Conservation (phyloP, 441 rosid species). For the Populus hybrid region DNA sequence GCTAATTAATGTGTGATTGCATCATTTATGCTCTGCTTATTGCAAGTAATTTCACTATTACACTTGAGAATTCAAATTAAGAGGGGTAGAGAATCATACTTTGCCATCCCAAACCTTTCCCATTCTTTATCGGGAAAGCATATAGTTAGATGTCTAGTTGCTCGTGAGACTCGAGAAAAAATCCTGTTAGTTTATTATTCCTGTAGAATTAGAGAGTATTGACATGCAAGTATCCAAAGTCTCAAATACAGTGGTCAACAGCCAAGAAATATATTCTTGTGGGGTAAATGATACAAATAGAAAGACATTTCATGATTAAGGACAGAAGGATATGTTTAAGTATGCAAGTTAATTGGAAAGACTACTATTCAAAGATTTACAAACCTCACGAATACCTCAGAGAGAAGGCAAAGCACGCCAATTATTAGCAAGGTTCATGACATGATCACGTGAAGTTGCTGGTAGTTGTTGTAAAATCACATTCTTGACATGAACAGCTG, state of each 20-base stretch:
- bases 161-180: not conserved
- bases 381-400: slow-evolving; percentile 24
- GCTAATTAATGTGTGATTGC: too few relatives aligned
- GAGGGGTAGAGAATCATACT: not conserved
- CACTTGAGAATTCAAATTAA: too few relatives aligned
- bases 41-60: too few relatives aligned
- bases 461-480: slow-evolving; percentile 64
- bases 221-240: too few relatives aligned
- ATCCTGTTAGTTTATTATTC: too few relatives aligned
- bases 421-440: slow-evolving; percentile 45
- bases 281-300: too few relatives aligned
- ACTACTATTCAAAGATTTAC: slow-evolving; percentile 1
- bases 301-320: not conserved
- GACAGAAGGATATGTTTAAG: not conserved
- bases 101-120: not conserved
- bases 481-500: slow-evolving; percentile 64
- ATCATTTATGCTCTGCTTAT: too few relatives aligned
- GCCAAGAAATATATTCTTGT: too few relatives aligned
- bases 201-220: too few relatives aligned
- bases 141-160: not conserved
- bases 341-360: not conserved
- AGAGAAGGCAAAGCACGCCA: slow-evolving; percentile 59
- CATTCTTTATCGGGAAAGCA: not conserved
- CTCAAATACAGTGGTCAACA: too few relatives aligned
- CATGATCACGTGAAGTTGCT: slow-evolving; percentile 42